These are phyloP conservation scores for Botryobasidium botryosum DNA, from an alignment of 768 basidiomycete species.

Conservation along the genomic window DNA sequence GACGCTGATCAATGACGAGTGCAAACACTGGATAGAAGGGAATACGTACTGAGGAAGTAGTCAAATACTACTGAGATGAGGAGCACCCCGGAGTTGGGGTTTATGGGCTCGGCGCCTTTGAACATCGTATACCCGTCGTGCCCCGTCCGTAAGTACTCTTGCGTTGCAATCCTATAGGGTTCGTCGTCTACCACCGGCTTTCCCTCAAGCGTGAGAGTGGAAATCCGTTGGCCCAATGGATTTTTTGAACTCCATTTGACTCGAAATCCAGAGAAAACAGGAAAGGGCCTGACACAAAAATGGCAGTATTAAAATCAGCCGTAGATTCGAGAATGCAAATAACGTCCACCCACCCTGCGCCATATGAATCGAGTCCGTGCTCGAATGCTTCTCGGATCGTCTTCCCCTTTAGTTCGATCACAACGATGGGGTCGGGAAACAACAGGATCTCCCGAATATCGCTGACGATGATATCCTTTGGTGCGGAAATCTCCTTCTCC, in stretches of 20 bases:
- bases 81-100: conserved; percentile 67
- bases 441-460: conserved; percentile 81
- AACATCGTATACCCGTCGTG: conserved; percentile 69
- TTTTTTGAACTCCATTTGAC: conserved; percentile 75
- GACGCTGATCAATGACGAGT: too few species aligned
- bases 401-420: conserved; percentile 62
- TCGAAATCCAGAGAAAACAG: conserved; percentile 66
- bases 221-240: conserved; percentile 51
- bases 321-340: neutral
- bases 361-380: conserved; percentile 67
- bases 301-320: neutral
- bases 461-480: conserved; percentile 51
- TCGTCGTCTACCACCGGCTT: conserved; percentile 38
- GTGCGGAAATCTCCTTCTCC: conserved; percentile 67
- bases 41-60: conserved; percentile 54
- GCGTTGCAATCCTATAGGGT: conserved; percentile 71
- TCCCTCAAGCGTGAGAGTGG: conserved; percentile 33
- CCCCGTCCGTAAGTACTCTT: conserved; percentile 69
- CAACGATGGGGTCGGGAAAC: conserved; percentile 72
- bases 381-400: conserved; percentile 71
- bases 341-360: conserved; percentile 25
- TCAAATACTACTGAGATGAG: conserved; percentile 66
- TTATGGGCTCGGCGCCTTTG: conserved; percentile 50
- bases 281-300: conserved; percentile 61
- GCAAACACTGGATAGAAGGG: conserved; percentile 39